phyloP scores from a whole-genome alignment of 257 asterid genomes.

The Echites panduratus region DNA sequence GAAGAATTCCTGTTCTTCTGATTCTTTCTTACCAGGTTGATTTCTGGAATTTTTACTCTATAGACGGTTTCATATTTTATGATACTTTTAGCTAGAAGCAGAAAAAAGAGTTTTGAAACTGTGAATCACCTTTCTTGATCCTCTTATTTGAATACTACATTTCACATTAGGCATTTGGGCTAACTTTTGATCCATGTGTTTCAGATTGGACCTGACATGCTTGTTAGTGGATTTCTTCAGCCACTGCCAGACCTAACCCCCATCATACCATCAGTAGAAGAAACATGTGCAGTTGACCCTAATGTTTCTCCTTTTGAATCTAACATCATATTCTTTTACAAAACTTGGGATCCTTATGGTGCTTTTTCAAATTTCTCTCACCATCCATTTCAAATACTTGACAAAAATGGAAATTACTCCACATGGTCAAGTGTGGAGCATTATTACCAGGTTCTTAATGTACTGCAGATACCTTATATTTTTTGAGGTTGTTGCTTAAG shows the following conservation, averaged over 20 bases:
- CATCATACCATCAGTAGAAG: slow-evolving; percentile 71
- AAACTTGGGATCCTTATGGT: slow-evolving; percentile 97
- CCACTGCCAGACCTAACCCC: slow-evolving; percentile 95
- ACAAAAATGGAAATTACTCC: slow-evolving; percentile 52
- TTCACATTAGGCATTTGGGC: neutral
- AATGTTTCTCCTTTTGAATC: slow-evolving; percentile 82
- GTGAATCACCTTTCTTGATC: neutral
- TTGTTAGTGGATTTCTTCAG: slow-evolving; percentile 88
- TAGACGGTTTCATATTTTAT: neutral
- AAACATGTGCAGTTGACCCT: slow-evolving; percentile 80
- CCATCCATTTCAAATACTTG: slow-evolving; percentile 70
- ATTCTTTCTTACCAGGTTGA: neutral
- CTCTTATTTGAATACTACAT: neutral
- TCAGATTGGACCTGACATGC: slow-evolving; percentile 97
- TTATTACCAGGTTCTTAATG: slow-evolving; percentile 73
- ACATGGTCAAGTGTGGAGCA: slow-evolving; percentile 95
- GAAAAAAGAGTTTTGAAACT: neutral
- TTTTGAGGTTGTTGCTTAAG: slow-evolving; percentile 2
- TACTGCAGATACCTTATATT: neutral
- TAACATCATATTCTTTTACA: slow-evolving; percentile 78
- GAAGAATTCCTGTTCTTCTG: neutral
- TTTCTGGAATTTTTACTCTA: slow-evolving; percentile 2
- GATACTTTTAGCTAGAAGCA: neutral
- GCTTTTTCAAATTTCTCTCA: slow-evolving; percentile 91
- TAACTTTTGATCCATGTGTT: slow-evolving; percentile 9